Evolutionary conservation across 495 filamentous ascomycete species (phyloP).

Genomic region (Diplogelasinospora grovesii): DNA sequence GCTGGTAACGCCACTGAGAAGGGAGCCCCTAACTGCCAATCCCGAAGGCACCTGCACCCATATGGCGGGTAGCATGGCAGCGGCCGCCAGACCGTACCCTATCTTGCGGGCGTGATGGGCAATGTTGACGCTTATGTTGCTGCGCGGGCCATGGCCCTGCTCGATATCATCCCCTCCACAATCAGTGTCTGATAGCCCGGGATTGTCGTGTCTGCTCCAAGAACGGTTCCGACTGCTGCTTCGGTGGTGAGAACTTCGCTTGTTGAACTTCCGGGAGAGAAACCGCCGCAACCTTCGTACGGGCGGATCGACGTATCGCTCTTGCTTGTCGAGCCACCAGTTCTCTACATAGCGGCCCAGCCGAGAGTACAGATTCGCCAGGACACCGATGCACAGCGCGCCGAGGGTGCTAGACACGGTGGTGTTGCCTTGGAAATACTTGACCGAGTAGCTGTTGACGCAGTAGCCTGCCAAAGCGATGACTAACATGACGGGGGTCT

Average conservation of each 20-base stretch:
- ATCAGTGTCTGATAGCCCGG: no score
- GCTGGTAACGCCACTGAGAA: slow-evolving; percentile 77
- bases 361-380: slow-evolving; percentile 83
- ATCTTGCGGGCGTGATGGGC: slow-evolving; percentile 21
- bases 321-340: slow-evolving; percentile 25
- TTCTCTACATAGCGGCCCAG: slow-evolving; percentile 44
- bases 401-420: slow-evolving; percentile 82
- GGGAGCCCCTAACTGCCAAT: slow-evolving; percentile 72
- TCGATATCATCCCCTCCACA: slow-evolving; percentile 15
- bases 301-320: slow-evolving; percentile 18
- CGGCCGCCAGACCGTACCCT: slow-evolving; percentile 74
- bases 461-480: slow-evolving; percentile 81
- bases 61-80: slow-evolving; percentile 84
- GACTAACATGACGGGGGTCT: slow-evolving; percentile 76
- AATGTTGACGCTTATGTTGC: slow-evolving; percentile 4
- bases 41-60: slow-evolving; percentile 93
- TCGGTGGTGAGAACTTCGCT: no score
- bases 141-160: slow-evolving; percentile 5
- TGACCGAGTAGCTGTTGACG: slow-evolving; percentile 74
- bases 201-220: no score
- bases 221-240: no score
- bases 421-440: slow-evolving; percentile 65
- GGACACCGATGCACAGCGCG: slow-evolving; percentile 76
- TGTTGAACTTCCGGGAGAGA: neutral
- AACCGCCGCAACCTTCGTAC: slow-evolving; percentile 16